A percentile compares a stretch with the other conserved stretches of the same genome.
These are phyloP conservation scores for Amesomyces nigricolor DNA, from an alignment of 2,329 filamentous ascomycete genomes.

Conservation along the genomic window DNA sequence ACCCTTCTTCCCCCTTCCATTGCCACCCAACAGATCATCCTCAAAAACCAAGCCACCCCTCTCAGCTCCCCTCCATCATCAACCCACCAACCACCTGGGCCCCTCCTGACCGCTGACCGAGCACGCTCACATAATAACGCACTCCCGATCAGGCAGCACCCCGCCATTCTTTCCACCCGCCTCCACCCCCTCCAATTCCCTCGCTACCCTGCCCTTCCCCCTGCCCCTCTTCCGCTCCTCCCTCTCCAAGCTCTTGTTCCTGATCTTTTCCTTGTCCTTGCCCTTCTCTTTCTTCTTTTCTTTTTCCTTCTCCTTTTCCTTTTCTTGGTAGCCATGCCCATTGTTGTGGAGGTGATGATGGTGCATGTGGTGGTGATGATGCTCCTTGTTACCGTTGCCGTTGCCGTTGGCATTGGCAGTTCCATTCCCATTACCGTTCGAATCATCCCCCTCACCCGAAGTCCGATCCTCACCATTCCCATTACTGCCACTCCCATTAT, in stretches of 20 bases:
- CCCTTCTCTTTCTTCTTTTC: conserved; percentile 20
- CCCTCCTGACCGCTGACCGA: background rate
- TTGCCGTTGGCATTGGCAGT: background rate
- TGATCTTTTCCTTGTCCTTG: conserved; percentile 30
- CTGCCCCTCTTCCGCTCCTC: conserved; percentile 35
- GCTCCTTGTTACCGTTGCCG: conserved; percentile 10
- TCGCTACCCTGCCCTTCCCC: conserved; percentile 18
- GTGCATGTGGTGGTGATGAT: conserved; percentile 10
- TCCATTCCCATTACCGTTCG: conserved; percentile 1
- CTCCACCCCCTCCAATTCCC: conserved; percentile 6
- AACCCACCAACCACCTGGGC: background rate
- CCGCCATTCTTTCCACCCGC: conserved; percentile 2
- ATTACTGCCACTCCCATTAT: background rate
- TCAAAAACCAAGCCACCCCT: too few species aligned
- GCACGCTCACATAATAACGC: conserved; percentile 23
- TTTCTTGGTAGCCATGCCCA: conserved; percentile 12
- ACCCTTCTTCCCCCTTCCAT: background rate
- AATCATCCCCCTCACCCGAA: conserved; percentile 21
- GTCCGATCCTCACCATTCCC: too few species aligned
- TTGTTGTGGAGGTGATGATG: conserved; percentile 25
- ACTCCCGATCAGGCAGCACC: conserved; percentile 25
- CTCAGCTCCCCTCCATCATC: background rate
- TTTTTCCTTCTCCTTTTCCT: conserved; percentile 27
- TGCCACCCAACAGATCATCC: too few species aligned
- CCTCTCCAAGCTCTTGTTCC: conserved; percentile 34